These are phyloP conservation scores for Hymenoscyphus infarciens DNA, from an alignment of 2,329 filamentous ascomycete genomes.

Conservation along the genomic window DNA sequence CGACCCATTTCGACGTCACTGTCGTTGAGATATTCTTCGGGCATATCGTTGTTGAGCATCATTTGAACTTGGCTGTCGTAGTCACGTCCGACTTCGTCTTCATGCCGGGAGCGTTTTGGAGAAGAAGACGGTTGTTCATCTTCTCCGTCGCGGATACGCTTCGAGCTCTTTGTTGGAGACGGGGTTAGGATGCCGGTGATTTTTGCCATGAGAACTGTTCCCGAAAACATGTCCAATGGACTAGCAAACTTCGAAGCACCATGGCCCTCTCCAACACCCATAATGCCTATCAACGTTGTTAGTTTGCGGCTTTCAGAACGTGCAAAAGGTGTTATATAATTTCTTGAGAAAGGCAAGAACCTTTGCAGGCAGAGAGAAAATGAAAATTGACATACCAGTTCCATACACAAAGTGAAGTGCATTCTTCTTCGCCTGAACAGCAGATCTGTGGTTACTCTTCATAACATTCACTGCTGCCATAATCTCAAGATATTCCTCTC, in stretches of 20 bases:
- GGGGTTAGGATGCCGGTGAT: slow-evolving; percentile 20
- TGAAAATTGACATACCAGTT: slow-evolving; percentile 36
- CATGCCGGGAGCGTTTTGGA: slow-evolving; percentile 38
- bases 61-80: slow-evolving; percentile 35
- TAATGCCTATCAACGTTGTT: slow-evolving; percentile 37
- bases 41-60: slow-evolving; percentile 39
- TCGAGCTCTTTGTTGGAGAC: slow-evolving; percentile 13
- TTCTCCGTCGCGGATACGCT: slow-evolving; percentile 18
- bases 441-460: slow-evolving; percentile 42
- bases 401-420: slow-evolving; percentile 59
- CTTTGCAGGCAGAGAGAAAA: background rate
- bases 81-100: slow-evolving; percentile 37
- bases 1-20: slow-evolving; percentile 64
- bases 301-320: background rate
- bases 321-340: no score
- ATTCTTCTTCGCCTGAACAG: slow-evolving; percentile 55
- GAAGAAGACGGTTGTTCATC: slow-evolving; percentile 29
- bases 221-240: slow-evolving; percentile 57
- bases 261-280: slow-evolving; percentile 47
- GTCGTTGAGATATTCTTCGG: slow-evolving; percentile 32
- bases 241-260: slow-evolving; percentile 39
- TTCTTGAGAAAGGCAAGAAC: background rate
- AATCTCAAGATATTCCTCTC: slow-evolving; percentile 54
- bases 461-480: slow-evolving; percentile 49
- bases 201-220: slow-evolving; percentile 47